A percentile compares a stretch with the other conserved stretches of the same genome.
phyloP scores from a whole-genome alignment of 2,329 filamentous ascomycete species.

The Ampelomyces quisqualis region DNA sequence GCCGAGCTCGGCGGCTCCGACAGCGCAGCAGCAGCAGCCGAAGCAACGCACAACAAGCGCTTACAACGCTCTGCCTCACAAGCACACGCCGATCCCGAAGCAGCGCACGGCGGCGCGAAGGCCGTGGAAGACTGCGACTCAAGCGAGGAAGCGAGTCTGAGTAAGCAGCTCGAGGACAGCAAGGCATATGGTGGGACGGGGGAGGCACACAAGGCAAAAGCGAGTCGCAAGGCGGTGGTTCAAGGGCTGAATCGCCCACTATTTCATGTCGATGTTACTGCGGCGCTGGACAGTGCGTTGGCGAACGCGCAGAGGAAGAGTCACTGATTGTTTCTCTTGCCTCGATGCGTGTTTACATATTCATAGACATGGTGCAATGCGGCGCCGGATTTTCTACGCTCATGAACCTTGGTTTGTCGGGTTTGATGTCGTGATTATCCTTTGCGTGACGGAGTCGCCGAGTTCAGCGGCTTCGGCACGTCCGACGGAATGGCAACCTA shows the following conservation, averaged over 20 bases:
- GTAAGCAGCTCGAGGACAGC: constrained; percentile 34
- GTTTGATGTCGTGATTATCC: no score
- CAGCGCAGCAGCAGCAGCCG: constrained; percentile 71
- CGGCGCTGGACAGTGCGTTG: constrained; percentile 85
- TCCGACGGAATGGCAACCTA: no score
- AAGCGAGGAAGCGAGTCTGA: constrained; percentile 30
- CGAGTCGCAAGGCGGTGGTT: constrained; percentile 57
- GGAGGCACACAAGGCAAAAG: constrained; percentile 31
- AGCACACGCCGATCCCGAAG: constrained; percentile 51
- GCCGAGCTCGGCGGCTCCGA: constrained; percentile 78
- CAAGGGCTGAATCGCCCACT: constrained; percentile 86
- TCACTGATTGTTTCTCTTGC: no score
- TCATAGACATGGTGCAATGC: no score
- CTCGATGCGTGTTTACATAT: no score
- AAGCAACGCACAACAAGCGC: constrained; percentile 61
- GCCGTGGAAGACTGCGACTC: constrained; percentile 16
- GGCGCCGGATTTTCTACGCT: no score
- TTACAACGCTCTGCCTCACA: constrained; percentile 17
- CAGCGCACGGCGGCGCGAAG: constrained; percentile 18
- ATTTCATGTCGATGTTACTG: constrained; percentile 92
- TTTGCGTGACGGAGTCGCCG: no score
- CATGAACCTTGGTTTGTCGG: no score
- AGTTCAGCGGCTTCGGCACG: no score
- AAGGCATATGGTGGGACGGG: constrained; percentile 34
- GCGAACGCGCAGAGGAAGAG: constrained; percentile 62